These are phyloP conservation scores for Triticum timopheevii DNA, from an alignment of 176 grass and related monocot species.

Conservation along the genomic window DNA sequence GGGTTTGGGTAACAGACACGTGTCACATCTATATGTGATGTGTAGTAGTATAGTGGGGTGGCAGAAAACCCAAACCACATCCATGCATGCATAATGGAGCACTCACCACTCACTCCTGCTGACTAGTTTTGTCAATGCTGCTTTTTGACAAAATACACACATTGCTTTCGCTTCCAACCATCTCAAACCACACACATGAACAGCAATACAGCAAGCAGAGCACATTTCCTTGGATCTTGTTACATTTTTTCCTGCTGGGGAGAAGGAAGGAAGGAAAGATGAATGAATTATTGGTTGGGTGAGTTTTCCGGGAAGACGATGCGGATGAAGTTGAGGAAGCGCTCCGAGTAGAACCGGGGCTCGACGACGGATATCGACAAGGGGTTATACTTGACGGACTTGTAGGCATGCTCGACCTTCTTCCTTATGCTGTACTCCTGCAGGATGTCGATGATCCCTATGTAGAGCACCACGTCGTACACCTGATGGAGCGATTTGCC, in stretches of 20 bases:
- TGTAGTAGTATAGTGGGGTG: background rate
- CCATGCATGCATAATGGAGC: slow-evolving; percentile 6
- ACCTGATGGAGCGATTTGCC: slow-evolving; percentile 34
- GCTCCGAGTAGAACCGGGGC: slow-evolving; percentile 69
- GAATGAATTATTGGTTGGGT: background rate
- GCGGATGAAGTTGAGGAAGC: slow-evolving; percentile 84
- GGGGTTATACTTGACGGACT: slow-evolving; percentile 84
- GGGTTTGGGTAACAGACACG: background rate
- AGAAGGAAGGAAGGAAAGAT: background rate
- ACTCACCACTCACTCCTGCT: background rate
- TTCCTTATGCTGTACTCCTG: slow-evolving; percentile 87
- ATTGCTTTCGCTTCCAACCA: background rate
- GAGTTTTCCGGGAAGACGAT: slow-evolving; percentile 80
- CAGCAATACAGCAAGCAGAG: background rate
- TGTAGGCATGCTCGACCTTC: slow-evolving; percentile 89
- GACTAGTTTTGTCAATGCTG: background rate
- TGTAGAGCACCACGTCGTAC: slow-evolving; percentile 89
- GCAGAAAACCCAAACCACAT: background rate
- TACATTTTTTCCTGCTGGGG: background rate
- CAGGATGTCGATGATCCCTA: slow-evolving; percentile 95
- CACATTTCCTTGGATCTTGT: background rate
- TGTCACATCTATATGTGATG: background rate
- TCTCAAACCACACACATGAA: background rate
- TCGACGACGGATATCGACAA: slow-evolving; percentile 78
- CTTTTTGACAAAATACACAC: slow-evolving; percentile 1